phyloP scores from a whole-genome alignment of 208 protist genomes.

The Vickermania spadyakhi region DNA sequence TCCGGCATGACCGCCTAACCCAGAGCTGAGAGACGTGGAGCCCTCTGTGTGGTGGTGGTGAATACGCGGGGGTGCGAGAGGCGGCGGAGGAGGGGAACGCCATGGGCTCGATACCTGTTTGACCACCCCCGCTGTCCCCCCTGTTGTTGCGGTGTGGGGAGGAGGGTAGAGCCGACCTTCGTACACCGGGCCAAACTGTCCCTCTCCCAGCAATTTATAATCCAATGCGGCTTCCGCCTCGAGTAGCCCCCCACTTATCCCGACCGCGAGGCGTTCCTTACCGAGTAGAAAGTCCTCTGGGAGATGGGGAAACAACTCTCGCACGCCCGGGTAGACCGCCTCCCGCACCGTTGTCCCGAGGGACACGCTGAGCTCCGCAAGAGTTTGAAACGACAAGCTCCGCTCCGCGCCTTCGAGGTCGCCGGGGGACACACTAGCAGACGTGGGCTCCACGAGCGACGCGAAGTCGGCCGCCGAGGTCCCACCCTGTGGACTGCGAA shows the following conservation, averaged over 20 bases:
- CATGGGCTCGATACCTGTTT: too few relatives aligned
- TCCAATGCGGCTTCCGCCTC: neutral
- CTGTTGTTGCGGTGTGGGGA: neutral
- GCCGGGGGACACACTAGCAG: neutral
- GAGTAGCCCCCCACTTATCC: neutral
- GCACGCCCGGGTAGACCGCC: neutral
- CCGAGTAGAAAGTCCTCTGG: neutral
- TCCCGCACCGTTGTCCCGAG: neutral
- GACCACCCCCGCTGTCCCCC: too few relatives aligned
- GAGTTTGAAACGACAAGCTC: neutral
- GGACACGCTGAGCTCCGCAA: neutral
- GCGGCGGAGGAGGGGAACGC: too few relatives aligned
- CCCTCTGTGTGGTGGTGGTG: too few relatives aligned
- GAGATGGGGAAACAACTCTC: neutral
- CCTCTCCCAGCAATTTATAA: neutral
- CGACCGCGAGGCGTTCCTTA: neutral
- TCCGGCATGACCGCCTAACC: too few relatives aligned
- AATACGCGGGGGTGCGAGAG: too few relatives aligned
- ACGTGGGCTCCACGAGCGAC: neutral
- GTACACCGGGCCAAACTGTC: neutral
- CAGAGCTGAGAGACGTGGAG: too few relatives aligned
- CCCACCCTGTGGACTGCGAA: neutral
- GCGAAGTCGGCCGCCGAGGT: neutral
- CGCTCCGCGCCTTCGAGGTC: neutral
- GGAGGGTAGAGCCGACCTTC: neutral